Percentiles rank a stretch among this genome's conserved stretches.
These are phyloP conservation scores for Gymnopus androsaceus DNA, from an alignment of 1,284 basidiomycete species.

Conservation along the genomic window DNA sequence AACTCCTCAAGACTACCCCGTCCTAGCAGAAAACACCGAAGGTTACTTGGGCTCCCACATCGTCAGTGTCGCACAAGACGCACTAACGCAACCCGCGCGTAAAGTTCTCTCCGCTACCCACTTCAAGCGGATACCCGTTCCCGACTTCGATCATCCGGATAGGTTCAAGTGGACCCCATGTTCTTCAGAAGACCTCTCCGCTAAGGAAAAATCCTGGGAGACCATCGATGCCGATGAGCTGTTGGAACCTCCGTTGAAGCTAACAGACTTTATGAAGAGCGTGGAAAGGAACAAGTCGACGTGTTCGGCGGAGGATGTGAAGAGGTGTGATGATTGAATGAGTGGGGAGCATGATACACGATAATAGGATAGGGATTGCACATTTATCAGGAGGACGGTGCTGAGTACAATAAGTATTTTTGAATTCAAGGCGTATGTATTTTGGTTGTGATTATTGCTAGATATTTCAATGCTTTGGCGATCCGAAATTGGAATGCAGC, in stretches of 20 bases:
- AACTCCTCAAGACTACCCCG: constrained; percentile 76
- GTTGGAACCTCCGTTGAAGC: constrained; percentile 78
- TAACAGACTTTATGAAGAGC: constrained; percentile 87
- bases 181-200: constrained; percentile 88
- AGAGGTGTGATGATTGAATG: constrained; percentile 91
- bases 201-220: constrained; percentile 92
- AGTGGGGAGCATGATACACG: constrained; percentile 55
- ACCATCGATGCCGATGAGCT: constrained; percentile 90
- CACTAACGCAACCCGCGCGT: constrained; percentile 97
- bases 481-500: no score
- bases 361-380: no score
- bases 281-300: constrained; percentile 86
- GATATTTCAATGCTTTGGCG: no score
- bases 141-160: constrained; percentile 32
- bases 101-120: constrained; percentile 96
- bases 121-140: constrained; percentile 70
- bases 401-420: no score
- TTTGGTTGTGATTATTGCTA: no score
- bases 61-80: constrained; percentile 92
- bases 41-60: constrained; percentile 98
- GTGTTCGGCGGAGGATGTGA: constrained; percentile 88
- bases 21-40: constrained; percentile 85
- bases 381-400: no score
- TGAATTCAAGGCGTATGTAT: no score
- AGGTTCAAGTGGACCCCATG: constrained; percentile 84